phyloP scores from a whole-genome alignment of 2,329 filamentous ascomycete genomes.

The Ascochyta viciae-villosae region DNA sequence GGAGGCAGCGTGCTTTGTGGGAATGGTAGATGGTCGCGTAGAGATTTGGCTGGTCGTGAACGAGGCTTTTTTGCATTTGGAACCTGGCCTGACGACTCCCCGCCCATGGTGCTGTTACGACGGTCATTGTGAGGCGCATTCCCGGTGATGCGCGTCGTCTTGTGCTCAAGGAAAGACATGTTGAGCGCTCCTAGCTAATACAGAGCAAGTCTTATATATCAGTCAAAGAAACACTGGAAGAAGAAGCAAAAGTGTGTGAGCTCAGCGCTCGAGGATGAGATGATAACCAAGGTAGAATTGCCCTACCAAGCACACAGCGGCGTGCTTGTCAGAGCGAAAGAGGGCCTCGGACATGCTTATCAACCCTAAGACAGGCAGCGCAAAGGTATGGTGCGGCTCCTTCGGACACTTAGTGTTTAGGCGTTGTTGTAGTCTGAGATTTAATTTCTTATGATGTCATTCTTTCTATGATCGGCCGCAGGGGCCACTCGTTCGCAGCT shows the following conservation, averaged over 20 bases:
- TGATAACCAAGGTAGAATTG: not conserved
- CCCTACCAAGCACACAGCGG: slow-evolving; percentile 6
- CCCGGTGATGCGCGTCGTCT: slow-evolving; percentile 40
- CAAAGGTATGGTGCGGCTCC: slow-evolving; percentile 5
- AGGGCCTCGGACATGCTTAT: slow-evolving; percentile 3
- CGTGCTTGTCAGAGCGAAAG: slow-evolving; percentile 20
- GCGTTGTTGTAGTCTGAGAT: slow-evolving; percentile 6
- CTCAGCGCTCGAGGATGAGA: slow-evolving; percentile 2
- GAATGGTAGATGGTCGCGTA: slow-evolving; percentile 58
- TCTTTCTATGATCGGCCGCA: not conserved
- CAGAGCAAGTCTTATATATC: not conserved
- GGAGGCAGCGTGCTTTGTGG: slow-evolving; percentile 55
- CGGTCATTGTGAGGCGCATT: slow-evolving; percentile 23
- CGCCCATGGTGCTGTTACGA: slow-evolving; percentile 26
- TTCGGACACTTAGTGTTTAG: slow-evolving; percentile 10
- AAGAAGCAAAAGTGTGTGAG: not conserved
- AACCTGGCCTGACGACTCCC: slow-evolving; percentile 37
- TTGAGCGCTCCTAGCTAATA: not conserved
- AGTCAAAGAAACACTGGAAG: not conserved
- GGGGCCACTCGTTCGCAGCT: not conserved
- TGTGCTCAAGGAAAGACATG: slow-evolving; percentile 39
- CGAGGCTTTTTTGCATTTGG: slow-evolving; percentile 58
- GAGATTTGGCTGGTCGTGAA: slow-evolving; percentile 53
- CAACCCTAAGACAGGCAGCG: not conserved
- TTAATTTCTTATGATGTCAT: slow-evolving; percentile 15